Conservation (phyloP, 192 early-diverging fungal species). For the Linnemannia exigua region DNA sequence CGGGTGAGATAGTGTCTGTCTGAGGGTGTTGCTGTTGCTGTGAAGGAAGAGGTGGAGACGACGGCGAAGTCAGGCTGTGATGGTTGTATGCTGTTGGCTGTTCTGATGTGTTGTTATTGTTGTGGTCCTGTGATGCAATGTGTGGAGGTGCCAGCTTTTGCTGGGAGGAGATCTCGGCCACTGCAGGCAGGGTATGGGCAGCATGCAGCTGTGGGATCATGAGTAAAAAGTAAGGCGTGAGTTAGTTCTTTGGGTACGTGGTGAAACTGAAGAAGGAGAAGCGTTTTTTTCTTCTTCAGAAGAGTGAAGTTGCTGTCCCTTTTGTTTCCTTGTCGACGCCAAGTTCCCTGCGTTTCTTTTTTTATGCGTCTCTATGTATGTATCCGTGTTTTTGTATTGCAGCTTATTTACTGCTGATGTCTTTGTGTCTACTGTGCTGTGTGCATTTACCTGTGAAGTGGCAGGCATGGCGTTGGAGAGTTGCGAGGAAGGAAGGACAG, state of each 20-base stretch:
- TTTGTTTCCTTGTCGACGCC: too few relatives aligned
- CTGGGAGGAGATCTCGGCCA: conserved; percentile 1
- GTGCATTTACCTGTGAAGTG: conserved; percentile 11
- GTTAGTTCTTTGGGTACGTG: background rate
- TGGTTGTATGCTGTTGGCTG: conserved; percentile 3
- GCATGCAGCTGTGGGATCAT: conserved; percentile 3
- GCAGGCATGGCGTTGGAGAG: background rate
- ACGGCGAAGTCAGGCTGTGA: background rate
- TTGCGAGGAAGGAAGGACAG: background rate
- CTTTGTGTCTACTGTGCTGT: background rate
- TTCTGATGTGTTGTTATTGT: background rate
- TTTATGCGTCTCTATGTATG: too few relatives aligned
- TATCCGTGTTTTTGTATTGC: background rate
- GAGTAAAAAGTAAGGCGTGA: background rate
- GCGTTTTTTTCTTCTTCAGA: background rate
- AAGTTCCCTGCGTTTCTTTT: too few relatives aligned
- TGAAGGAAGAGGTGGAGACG: background rate
- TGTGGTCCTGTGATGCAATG: background rate
- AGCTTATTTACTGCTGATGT: background rate
- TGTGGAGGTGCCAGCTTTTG: background rate
- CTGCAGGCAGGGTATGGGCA: background rate
- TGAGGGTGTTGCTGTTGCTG: conserved; percentile 23
- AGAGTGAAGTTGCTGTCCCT: too few relatives aligned
- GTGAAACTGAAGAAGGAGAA: background rate
- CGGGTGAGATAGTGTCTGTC: conserved; percentile 28